Evolutionary conservation across 2,329 filamentous ascomycete species (phyloP).

Genomic region (Acrocalymma vagum): DNA sequence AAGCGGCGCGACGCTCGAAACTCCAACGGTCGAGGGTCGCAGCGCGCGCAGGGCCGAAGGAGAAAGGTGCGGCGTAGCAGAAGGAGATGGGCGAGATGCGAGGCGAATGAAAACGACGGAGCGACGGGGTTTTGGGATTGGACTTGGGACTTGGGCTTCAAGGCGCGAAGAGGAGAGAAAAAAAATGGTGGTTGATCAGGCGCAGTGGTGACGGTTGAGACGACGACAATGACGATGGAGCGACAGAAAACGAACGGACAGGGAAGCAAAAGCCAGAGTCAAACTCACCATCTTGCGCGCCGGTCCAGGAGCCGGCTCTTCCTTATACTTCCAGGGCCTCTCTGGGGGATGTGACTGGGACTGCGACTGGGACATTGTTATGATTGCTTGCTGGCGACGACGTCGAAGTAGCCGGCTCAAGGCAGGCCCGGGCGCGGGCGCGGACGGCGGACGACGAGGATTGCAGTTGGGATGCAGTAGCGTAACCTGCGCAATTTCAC

Average conservation of each 20-base stretch:
- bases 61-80: slow-evolving; percentile 28
- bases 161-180: too few relatives aligned
- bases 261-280: slow-evolving; percentile 50
- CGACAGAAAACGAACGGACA: slow-evolving; percentile 21
- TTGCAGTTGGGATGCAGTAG: slow-evolving; percentile 44
- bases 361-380: slow-evolving; percentile 51
- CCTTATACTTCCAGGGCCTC: slow-evolving; percentile 54
- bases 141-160: too few relatives aligned
- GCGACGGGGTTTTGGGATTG: too few relatives aligned
- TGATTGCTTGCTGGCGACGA: slow-evolving; percentile 45
- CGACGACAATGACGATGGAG: too few relatives aligned
- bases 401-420: slow-evolving; percentile 42
- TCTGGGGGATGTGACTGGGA: slow-evolving; percentile 51
- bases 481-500: slow-evolving; percentile 48
- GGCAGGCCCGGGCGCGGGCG: slow-evolving; percentile 38
- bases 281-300: slow-evolving; percentile 53
- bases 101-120: too few relatives aligned
- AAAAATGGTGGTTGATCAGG: too few relatives aligned
- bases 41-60: slow-evolving; percentile 22
- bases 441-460: slow-evolving; percentile 39
- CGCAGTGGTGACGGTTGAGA: too few relatives aligned
- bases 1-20: slow-evolving; percentile 30
- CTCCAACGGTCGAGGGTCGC: slow-evolving; percentile 41
- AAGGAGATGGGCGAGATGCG: slow-evolving; percentile 23
- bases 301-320: slow-evolving; percentile 54